A percentile compares a stretch with the other conserved stretches of the same genome.
Conservation (phyloP, 73 alveolate genomes). For the Paramecium biaurelia region DNA sequence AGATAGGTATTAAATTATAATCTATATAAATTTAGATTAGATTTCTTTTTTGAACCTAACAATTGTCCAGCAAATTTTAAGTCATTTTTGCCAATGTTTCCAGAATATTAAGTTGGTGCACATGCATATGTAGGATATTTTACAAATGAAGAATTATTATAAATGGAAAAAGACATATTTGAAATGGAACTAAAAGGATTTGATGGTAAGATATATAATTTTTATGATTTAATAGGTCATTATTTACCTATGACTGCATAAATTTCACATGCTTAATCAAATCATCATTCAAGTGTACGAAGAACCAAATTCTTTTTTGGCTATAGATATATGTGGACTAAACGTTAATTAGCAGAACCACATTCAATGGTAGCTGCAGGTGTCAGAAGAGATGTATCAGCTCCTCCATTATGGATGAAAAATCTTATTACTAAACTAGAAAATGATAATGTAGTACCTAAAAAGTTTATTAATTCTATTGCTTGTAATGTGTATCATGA, state of each 20-base stretch:
- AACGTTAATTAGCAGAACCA: slow-evolving; percentile 73
- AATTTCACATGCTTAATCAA: slow-evolving; percentile 70
- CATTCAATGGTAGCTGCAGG: slow-evolving; percentile 85
- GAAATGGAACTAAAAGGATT: slow-evolving; percentile 69
- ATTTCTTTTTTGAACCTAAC: slow-evolving; percentile 71
- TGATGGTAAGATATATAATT: slow-evolving; percentile 51
- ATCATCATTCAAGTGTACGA: slow-evolving; percentile 59
- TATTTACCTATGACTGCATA: slow-evolving; percentile 81
- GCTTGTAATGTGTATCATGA: slow-evolving; percentile 89
- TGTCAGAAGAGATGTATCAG: slow-evolving; percentile 81
- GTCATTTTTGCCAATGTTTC: slow-evolving; percentile 45
- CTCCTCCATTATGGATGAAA: slow-evolving; percentile 78
- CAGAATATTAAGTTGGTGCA: slow-evolving; percentile 68
- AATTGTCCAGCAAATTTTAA: slow-evolving; percentile 74
- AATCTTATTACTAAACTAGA: not conserved
- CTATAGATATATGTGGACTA: slow-evolving; percentile 87
- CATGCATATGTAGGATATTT: slow-evolving; percentile 71
- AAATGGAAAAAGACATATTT: slow-evolving; percentile 64
- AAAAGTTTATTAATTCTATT: slow-evolving; percentile 79
- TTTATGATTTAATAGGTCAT: slow-evolving; percentile 1
- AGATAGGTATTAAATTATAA: slow-evolving; percentile 9
- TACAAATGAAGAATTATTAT: slow-evolving; percentile 71
- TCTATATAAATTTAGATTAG: slow-evolving; percentile 60
- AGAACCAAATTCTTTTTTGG: slow-evolving; percentile 90
- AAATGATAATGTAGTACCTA: slow-evolving; percentile 1